phyloP scores from a whole-genome alignment of 129 eudicot species.

The Helianthus tuberosus region DNA sequence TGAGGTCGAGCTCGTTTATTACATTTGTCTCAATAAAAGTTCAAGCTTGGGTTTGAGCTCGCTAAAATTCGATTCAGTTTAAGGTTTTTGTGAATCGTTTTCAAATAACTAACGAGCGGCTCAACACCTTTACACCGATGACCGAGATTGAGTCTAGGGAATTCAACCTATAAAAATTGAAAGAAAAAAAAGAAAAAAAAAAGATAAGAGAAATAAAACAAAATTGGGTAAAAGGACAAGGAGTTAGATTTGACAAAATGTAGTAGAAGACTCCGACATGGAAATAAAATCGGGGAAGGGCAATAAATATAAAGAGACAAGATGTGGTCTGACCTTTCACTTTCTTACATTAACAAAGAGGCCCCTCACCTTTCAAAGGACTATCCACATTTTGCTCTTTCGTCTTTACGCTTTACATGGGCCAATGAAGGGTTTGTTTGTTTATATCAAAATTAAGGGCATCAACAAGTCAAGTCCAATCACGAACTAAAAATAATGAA shows the following conservation, averaged over 20 bases:
- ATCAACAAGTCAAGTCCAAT: background rate
- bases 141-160: background rate
- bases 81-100: too few relatives aligned
- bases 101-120: too few relatives aligned
- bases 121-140: too few relatives aligned
- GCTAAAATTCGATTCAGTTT: too few relatives aligned
- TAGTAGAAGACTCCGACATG: conserved; percentile 37
- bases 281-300: conserved; percentile 21
- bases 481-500: too few relatives aligned
- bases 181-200: background rate
- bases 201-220: background rate
- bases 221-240: conserved; percentile 29
- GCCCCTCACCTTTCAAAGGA: conserved; percentile 35
- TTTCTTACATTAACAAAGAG: conserved; percentile 31
- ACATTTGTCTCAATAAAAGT: too few relatives aligned
- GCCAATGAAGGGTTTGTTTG: conserved; percentile 11
- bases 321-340: conserved; percentile 33
- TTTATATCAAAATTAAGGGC: background rate
- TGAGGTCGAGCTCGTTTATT: too few relatives aligned
- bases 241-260: conserved; percentile 39
- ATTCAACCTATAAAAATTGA: background rate
- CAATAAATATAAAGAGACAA: conserved; percentile 32
- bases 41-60: too few relatives aligned
- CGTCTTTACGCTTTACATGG: conserved; percentile 23
- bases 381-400: conserved; percentile 22